Conservation (phyloP, 1,284 basidiomycete species). For the Microbotryum silenes-acaulis region DNA sequence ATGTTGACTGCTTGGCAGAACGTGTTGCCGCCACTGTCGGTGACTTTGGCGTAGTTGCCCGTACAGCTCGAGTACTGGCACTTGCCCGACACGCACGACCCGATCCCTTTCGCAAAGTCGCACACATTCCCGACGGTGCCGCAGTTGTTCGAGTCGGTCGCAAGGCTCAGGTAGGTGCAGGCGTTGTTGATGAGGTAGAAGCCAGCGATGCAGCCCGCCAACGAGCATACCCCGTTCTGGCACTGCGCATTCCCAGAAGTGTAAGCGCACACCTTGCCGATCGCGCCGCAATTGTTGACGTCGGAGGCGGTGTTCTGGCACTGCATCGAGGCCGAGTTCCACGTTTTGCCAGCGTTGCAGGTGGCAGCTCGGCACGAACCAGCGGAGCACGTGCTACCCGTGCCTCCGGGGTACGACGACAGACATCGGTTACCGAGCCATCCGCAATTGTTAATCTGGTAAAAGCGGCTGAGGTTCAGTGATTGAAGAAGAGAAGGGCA, state of each 20-base stretch:
- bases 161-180: not conserved
- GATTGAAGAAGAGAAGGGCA: no score
- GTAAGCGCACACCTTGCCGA: slow-evolving; percentile 16
- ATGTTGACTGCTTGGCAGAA: not conserved
- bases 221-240: slow-evolving; percentile 1
- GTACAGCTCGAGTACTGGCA: not conserved
- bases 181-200: not conserved
- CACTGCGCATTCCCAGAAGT: not conserved
- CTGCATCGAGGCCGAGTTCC: slow-evolving; percentile 4
- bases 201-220: not conserved
- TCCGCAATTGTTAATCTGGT: slow-evolving; percentile 20
- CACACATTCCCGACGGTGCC: not conserved
- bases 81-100: not conserved
- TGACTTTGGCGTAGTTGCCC: not conserved
- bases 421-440: slow-evolving; percentile 15
- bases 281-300: slow-evolving; percentile 12
- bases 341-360: slow-evolving; percentile 10
- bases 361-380: slow-evolving; percentile 9
- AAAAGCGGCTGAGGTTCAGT: not conserved
- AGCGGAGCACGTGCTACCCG: slow-evolving; percentile 11
- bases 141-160: slow-evolving; percentile 1
- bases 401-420: slow-evolving; percentile 14
- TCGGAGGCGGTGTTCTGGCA: slow-evolving; percentile 12
- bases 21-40: not conserved
- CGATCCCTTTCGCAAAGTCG: not conserved